Conservation (phyloP, 2,329 filamentous ascomycete species). For the Nemania abortiva region DNA sequence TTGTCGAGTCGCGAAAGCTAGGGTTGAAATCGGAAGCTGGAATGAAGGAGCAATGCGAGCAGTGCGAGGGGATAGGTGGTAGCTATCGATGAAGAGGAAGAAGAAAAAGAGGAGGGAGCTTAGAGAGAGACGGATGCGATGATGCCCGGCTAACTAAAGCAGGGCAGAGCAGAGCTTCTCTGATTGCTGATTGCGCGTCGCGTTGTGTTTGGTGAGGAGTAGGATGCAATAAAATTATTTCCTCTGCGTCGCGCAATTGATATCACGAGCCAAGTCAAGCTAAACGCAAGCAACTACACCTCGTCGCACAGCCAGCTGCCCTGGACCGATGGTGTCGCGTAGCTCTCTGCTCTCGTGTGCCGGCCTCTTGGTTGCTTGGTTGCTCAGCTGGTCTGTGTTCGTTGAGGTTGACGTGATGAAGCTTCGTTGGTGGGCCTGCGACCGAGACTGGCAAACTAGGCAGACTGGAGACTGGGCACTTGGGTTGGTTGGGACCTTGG, state of each 20-base stretch:
- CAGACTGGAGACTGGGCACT: background rate
- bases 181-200: constrained; percentile 13
- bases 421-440: constrained; percentile 12
- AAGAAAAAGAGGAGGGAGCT: background rate
- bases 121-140: background rate
- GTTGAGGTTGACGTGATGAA: constrained; percentile 5
- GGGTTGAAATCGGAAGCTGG: background rate
- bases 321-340: constrained; percentile 26
- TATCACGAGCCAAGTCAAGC: constrained; percentile 7
- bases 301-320: constrained; percentile 28
- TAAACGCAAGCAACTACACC: background rate
- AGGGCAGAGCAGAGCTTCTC: background rate
- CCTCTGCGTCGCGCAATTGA: constrained; percentile 29
- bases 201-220: background rate
- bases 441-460: background rate
- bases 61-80: background rate
- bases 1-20: background rate
- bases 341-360: constrained; percentile 10
- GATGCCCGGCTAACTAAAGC: constrained; percentile 10
- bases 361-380: background rate
- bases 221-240: background rate
- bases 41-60: constrained; percentile 1
- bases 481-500: background rate
- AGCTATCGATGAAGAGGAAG: constrained; percentile 1
- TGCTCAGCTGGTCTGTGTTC: background rate